Percentiles rank a stretch among this genome's conserved stretches.
phyloP scores from a whole-genome alignment of 164 flowering plant genomes.

The Houttuynia cordata region DNA sequence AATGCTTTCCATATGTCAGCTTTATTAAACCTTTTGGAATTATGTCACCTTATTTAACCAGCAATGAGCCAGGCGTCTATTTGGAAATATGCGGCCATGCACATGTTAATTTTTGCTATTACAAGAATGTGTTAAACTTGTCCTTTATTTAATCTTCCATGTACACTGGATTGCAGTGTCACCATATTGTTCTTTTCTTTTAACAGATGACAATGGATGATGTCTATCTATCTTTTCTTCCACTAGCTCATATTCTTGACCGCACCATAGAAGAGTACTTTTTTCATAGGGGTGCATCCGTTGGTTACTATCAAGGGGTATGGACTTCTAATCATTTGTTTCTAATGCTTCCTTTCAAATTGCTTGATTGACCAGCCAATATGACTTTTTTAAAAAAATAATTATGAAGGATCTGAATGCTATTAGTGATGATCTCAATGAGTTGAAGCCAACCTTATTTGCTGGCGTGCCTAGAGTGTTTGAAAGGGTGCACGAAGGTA shows the following conservation, averaged over 20 bases:
- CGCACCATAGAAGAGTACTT: slow-evolving; percentile 90
- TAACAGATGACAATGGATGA: slow-evolving; percentile 87
- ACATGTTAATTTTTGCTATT: no score
- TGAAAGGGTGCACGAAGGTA: slow-evolving; percentile 84
- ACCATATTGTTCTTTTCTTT: background rate
- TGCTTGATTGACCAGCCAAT: background rate
- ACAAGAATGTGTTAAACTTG: background rate
- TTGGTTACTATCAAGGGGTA: slow-evolving; percentile 98
- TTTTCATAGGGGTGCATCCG: slow-evolving; percentile 84
- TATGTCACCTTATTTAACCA: no score
- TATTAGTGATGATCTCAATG: slow-evolving; percentile 68
- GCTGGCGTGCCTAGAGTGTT: slow-evolving; percentile 94
- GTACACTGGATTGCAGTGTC: background rate
- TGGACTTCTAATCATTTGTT: slow-evolving; percentile 1
- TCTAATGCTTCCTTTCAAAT: background rate
- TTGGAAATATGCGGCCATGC: no score
- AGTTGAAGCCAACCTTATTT: slow-evolving; percentile 81
- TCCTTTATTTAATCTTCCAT: background rate
- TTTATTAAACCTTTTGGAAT: no score
- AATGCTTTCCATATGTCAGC: no score
- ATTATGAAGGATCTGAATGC: slow-evolving; percentile 55
- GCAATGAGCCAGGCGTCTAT: no score
- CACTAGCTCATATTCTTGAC: slow-evolving; percentile 95
- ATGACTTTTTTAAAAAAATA: background rate
- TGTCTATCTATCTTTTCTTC: slow-evolving; percentile 87